Conservation (phyloP, 768 basidiomycete genomes). For the Rhodotorula kratochvilovae region DNA sequence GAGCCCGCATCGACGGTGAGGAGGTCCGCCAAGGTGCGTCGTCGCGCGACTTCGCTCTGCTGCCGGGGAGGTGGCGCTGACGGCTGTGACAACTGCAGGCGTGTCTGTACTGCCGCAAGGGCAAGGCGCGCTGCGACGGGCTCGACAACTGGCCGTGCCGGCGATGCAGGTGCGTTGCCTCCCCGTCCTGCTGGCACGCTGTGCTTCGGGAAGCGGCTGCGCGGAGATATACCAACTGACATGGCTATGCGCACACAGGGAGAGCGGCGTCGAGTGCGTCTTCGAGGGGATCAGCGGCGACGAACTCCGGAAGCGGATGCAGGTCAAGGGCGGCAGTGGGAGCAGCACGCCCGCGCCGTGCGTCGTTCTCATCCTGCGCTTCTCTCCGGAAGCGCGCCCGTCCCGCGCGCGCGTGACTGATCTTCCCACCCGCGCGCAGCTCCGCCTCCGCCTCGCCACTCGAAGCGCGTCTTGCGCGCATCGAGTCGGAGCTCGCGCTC, state of each 20-base stretch:
- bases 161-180: background rate
- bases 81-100: too few species aligned
- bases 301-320: background rate
- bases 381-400: too few species aligned
- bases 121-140: slow-evolving; percentile 20
- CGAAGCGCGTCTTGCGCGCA: slow-evolving; percentile 4
- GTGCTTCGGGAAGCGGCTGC: too few species aligned
- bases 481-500: background rate
- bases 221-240: too few species aligned
- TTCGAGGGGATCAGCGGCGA: slow-evolving; percentile 24
- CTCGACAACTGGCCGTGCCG: slow-evolving; percentile 17
- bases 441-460: background rate
- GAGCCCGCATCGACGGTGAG: background rate
- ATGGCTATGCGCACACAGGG: background rate
- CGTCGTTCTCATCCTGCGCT: background rate
- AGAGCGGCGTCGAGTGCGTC: slow-evolving; percentile 28
- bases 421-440: background rate
- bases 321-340: too few species aligned
- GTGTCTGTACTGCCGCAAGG: slow-evolving; percentile 3
- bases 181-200: background rate
- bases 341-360: background rate
- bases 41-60: too few species aligned
- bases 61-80: too few species aligned
- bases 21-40: slow-evolving; percentile 7
- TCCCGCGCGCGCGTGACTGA: background rate